Evolutionary conservation across 495 filamentous ascomycete genomes (phyloP).

Genomic region (Neurospora sp.): DNA sequence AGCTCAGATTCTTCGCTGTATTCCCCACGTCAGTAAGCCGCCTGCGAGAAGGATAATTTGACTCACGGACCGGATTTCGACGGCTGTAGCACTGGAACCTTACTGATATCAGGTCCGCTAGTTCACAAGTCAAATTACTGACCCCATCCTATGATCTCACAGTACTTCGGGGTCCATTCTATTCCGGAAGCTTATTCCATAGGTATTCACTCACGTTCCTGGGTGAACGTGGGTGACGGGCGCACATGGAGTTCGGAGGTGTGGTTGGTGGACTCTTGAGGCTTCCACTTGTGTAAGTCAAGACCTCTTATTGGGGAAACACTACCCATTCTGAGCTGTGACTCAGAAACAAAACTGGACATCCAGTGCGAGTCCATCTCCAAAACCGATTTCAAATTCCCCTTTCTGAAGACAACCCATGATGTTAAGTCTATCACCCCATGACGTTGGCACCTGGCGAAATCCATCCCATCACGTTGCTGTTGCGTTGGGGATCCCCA

Average conservation of each 20-base stretch:
- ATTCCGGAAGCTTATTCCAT: not conserved
- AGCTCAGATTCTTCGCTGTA: not conserved
- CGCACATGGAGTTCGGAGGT: not conserved
- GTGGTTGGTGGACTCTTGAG: not conserved
- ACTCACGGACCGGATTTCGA: not conserved
- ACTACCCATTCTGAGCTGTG: not conserved
- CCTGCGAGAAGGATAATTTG: not conserved
- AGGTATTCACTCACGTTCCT: not conserved
- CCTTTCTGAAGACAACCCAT: not conserved
- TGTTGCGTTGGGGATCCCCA: not conserved
- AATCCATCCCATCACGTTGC: not conserved
- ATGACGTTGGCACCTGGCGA: not conserved
- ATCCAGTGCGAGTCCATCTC: not conserved
- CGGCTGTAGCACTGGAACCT: not conserved
- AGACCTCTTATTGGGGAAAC: not conserved
- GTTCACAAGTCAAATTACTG: not conserved
- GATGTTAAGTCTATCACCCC: not conserved
- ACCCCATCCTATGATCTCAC: not conserved
- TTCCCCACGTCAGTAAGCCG: not conserved
- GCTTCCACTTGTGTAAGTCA: not conserved
- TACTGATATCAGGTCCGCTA: not conserved
- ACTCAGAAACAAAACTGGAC: not conserved
- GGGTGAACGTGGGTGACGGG: not conserved
- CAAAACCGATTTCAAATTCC: not conserved
- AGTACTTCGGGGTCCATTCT: not conserved